Evolutionary conservation across 805 yeast genomes (phyloP).

Genomic region (Zygosaccharomyces rouxii): DNA sequence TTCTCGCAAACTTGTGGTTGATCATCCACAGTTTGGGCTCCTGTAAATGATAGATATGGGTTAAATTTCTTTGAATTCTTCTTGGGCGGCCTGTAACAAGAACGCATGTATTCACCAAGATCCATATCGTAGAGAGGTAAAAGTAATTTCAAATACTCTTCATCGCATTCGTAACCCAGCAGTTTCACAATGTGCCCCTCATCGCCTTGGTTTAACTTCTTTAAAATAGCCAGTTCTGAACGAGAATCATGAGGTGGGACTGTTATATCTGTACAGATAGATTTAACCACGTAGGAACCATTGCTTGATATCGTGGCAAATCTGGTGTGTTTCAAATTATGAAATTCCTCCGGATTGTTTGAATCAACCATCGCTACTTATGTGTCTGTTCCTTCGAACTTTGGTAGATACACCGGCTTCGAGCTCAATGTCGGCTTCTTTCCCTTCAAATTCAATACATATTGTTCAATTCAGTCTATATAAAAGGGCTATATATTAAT

Average conservation of each 20-base stretch:
- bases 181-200: slow-evolving; percentile 17
- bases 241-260: slow-evolving; percentile 31
- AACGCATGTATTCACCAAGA: slow-evolving; percentile 20
- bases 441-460: neutral
- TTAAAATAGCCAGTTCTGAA: slow-evolving; percentile 23
- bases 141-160: slow-evolving; percentile 19
- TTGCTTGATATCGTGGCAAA: slow-evolving; percentile 24
- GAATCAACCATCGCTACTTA: neutral
- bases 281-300: slow-evolving; percentile 18
- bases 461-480: neutral
- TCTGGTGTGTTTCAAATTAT: slow-evolving; percentile 19
- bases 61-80: slow-evolving; percentile 12
- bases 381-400: neutral
- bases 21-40: neutral
- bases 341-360: neutral
- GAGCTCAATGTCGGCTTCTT: neutral
- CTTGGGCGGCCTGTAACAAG: slow-evolving; percentile 13
- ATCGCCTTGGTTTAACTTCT: slow-evolving; percentile 10
- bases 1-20: slow-evolving; percentile 13
- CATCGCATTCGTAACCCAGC: slow-evolving; percentile 11
- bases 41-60: slow-evolving; percentile 19
- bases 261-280: slow-evolving; percentile 22
- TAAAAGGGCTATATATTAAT: neutral
- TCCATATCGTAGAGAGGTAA: slow-evolving; percentile 19
- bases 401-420: neutral